These are phyloP conservation scores for Candolleomyces efflorescens DNA, from an alignment of 768 basidiomycete species.

Conservation along the genomic window DNA sequence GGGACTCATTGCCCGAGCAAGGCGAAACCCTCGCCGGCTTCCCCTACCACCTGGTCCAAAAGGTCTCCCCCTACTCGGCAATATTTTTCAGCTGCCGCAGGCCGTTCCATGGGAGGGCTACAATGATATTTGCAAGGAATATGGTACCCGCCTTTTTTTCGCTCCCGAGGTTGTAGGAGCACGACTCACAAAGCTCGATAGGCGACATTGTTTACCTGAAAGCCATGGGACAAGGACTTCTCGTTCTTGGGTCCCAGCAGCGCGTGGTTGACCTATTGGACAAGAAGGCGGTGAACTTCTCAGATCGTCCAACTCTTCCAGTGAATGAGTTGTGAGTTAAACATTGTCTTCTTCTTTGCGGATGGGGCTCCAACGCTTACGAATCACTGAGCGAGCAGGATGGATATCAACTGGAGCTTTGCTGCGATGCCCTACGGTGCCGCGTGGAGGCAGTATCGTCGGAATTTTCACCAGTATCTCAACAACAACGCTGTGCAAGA, in stretches of 20 bases:
- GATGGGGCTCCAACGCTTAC: not conserved
- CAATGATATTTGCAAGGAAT: too few species aligned
- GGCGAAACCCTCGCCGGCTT: too few species aligned
- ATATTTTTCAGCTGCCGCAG: too few species aligned
- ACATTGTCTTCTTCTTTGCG: not conserved
- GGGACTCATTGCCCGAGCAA: not conserved
- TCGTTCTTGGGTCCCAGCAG: slow-evolving; percentile 1
- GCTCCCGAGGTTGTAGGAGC: not conserved
- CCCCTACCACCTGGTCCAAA: too few species aligned
- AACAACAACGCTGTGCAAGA: slow-evolving; percentile 9
- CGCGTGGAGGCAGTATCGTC: slow-evolving; percentile 18
- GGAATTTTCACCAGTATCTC: slow-evolving; percentile 19
- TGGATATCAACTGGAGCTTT: slow-evolving; percentile 20
- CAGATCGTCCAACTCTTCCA: slow-evolving; percentile 18
- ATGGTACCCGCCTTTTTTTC: too few species aligned
- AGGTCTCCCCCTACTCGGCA: too few species aligned
- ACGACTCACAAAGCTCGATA: not conserved
- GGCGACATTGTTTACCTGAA: slow-evolving; percentile 9
- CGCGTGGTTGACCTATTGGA: slow-evolving; percentile 10
- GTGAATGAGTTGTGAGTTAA: slow-evolving; percentile 17
- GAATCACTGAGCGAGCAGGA: slow-evolving; percentile 10
- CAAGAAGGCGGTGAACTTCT: slow-evolving; percentile 11
- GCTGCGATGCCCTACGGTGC: slow-evolving; percentile 21
- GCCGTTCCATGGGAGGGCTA: too few species aligned
- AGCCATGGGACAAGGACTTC: slow-evolving; percentile 8